Conservation (phyloP, 1,284 basidiomycete genomes). For the Puccinia novopanici region DNA sequence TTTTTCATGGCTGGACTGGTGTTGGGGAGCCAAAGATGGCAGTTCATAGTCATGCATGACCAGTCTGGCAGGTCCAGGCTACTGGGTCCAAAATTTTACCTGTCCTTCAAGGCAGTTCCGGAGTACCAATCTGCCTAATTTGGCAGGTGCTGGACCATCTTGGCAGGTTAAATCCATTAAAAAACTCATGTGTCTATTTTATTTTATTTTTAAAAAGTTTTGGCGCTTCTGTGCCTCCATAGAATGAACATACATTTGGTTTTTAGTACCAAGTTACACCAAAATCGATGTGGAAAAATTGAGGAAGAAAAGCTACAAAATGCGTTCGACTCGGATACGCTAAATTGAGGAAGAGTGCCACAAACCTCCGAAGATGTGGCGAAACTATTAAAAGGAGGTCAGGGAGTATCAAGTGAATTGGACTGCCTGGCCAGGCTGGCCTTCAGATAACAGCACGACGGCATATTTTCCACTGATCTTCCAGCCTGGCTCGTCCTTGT, state of each 20-base stretch:
- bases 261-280: conserved; percentile 10
- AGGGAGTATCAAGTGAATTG: conserved; percentile 22
- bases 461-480: conserved; percentile 91
- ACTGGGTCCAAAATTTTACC: too few species aligned
- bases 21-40: too few species aligned
- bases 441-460: conserved; percentile 49
- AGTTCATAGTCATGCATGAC: too few species aligned
- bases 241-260: not conserved
- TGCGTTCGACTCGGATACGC: not conserved
- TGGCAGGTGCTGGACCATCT: too few species aligned
- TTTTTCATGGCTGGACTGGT: too few species aligned
- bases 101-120: too few species aligned
- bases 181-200: too few species aligned
- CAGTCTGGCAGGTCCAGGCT: too few species aligned
- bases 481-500: conserved; percentile 88
- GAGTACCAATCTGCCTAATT: too few species aligned
- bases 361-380: not conserved
- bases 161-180: too few species aligned
- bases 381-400: not conserved
- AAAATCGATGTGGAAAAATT: not conserved
- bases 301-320: not conserved
- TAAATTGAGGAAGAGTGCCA: not conserved
- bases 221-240: too few species aligned
- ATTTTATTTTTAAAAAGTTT: too few species aligned
- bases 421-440: conserved; percentile 45